Percentiles rank a stretch among this genome's conserved stretches.
phyloP scores from a whole-genome alignment of 257 asterid genomes.

The Euphrasia confusa region DNA sequence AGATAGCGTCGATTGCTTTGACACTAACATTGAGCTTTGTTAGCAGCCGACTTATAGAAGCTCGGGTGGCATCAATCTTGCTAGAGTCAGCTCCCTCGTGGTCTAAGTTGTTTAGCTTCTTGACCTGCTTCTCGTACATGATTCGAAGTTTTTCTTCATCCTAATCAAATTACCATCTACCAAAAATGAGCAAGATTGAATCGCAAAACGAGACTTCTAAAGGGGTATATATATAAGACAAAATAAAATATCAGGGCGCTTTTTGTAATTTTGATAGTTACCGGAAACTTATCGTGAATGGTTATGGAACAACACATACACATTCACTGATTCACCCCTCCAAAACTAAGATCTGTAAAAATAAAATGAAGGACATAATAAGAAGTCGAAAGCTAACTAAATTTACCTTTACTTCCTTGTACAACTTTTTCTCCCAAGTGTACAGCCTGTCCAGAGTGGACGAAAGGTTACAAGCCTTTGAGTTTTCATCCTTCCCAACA shows the following conservation, averaged over 20 bases:
- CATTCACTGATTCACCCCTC: too few species aligned
- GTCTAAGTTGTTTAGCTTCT: constrained; percentile 60
- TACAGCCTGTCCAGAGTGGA: constrained; percentile 69
- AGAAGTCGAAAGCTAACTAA: constrained; percentile 16
- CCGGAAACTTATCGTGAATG: too few species aligned
- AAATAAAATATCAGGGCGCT: not conserved
- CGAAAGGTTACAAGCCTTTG: constrained; percentile 58
- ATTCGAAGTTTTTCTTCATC: constrained; percentile 82
- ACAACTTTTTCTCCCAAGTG: constrained; percentile 86
- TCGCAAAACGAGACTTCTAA: constrained; percentile 19
- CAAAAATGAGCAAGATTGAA: constrained; percentile 36
- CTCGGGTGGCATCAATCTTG: constrained; percentile 72
- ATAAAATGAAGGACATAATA: not conserved
- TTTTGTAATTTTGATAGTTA: too few species aligned
- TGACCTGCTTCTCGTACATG: constrained; percentile 62
- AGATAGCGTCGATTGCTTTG: constrained; percentile 67
- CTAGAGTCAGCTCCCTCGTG: constrained; percentile 72
- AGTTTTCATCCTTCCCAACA: constrained; percentile 38
- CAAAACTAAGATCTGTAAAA: too few species aligned
- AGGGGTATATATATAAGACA: constrained; percentile 16
- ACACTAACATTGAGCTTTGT: constrained; percentile 75
- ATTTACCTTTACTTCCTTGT: constrained; percentile 92
- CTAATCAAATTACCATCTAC: constrained; percentile 51
- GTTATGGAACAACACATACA: too few species aligned
- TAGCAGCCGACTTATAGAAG: constrained; percentile 48